Conservation (phyloP, 2,329 filamentous ascomycete species). For the Aspergillus vadensis region DNA sequence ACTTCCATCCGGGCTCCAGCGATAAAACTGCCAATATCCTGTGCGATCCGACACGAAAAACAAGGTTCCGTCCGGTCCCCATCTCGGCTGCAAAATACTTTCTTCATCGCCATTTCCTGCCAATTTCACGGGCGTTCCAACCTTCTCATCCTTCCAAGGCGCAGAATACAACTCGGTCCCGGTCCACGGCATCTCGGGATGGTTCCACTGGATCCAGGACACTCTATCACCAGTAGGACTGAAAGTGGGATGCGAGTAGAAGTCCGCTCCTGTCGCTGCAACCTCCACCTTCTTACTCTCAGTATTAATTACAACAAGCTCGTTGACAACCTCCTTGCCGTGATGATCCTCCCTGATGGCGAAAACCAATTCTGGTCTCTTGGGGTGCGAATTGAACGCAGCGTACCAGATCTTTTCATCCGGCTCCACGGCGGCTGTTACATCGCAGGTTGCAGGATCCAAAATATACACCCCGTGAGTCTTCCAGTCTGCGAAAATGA, state of each 20-base stretch:
- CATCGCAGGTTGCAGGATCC: conserved; percentile 39
- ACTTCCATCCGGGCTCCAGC: conserved; percentile 12
- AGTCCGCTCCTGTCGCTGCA: conserved; percentile 52
- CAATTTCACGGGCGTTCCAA: conserved; percentile 40
- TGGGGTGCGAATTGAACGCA: conserved; percentile 50
- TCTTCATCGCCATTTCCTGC: conserved; percentile 46
- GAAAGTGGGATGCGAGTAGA: conserved; percentile 56
- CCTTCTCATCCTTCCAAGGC: conserved; percentile 42
- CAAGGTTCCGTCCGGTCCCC: conserved; percentile 53
- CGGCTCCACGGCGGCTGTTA: conserved; percentile 34
- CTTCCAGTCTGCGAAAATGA: conserved; percentile 52
- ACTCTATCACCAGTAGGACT: conserved; percentile 50
- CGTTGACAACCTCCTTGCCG: conserved; percentile 33
- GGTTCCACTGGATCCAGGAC: conserved; percentile 59
- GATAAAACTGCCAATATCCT: conserved; percentile 54
- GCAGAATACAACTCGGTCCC: conserved; percentile 50
- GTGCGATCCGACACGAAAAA: conserved; percentile 53
- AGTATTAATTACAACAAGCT: conserved; percentile 33
- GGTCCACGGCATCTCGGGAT: conserved; percentile 57
- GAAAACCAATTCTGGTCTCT: conserved; percentile 46
- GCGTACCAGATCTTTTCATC: conserved; percentile 39
- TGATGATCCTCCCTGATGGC: conserved; percentile 58
- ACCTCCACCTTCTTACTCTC: conserved; percentile 36
- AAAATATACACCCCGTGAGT: conserved; percentile 50
- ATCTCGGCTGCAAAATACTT: conserved; percentile 54